Conservation (phyloP, 345 rosid genomes). For the Eucalyptus tenuipes region DNA sequence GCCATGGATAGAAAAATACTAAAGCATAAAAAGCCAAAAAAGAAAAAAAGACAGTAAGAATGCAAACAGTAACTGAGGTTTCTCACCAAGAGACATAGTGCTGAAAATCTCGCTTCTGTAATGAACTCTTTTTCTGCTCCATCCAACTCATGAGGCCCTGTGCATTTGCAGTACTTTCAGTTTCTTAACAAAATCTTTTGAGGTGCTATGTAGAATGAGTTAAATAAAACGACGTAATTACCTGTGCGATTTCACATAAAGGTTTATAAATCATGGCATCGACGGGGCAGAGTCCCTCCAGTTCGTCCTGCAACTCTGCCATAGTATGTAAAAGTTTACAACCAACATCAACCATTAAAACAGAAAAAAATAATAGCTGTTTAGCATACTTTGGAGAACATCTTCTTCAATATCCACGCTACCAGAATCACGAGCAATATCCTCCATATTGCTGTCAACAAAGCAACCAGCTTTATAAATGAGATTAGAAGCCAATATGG, state of each 20-base stretch:
- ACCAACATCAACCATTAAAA: neutral
- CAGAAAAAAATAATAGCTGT: neutral
- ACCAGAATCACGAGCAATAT: constrained; percentile 90
- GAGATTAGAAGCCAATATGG: neutral
- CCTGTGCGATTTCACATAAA: constrained; percentile 66
- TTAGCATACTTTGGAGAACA: constrained; percentile 52
- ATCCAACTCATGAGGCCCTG: constrained; percentile 78
- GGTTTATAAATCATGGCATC: constrained; percentile 66
- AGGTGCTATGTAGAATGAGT: neutral
- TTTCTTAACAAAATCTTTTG: neutral
- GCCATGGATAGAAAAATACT: neutral
- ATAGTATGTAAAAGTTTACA: constrained; percentile 5
- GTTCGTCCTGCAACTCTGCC: constrained; percentile 72
- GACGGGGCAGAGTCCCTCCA: constrained; percentile 34
- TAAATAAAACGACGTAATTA: neutral
- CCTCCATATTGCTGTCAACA: constrained; percentile 77
- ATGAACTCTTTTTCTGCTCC: constrained; percentile 37
- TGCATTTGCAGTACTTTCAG: neutral
- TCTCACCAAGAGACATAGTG: constrained; percentile 68
- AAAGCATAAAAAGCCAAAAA: neutral
- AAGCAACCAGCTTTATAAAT: neutral
- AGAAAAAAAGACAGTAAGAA: neutral
- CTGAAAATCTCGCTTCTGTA: constrained; percentile 74
- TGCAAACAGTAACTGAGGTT: neutral
- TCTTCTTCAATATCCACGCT: constrained; percentile 86